A percentile compares a stretch with the other conserved stretches of the same genome.
These are phyloP conservation scores for Neocatenulostroma microsporum DNA, from an alignment of 2,329 filamentous ascomycete genomes.

Conservation along the genomic window DNA sequence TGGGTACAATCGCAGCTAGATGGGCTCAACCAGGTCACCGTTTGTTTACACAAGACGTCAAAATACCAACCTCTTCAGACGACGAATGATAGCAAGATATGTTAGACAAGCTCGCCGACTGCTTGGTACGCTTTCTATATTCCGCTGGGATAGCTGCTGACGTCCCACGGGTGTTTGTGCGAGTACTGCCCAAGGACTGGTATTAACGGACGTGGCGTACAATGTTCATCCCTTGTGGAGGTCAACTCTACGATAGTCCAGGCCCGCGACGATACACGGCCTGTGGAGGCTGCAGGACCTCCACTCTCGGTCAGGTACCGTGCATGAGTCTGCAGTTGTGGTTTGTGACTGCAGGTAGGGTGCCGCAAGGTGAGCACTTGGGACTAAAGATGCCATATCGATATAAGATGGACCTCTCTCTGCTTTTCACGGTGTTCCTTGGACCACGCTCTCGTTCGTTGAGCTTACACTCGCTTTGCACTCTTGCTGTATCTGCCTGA, in stretches of 20 bases:
- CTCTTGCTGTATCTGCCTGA: constrained; percentile 1
- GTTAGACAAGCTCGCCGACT: background rate
- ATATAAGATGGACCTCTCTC: constrained; percentile 5
- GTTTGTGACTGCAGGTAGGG: constrained; percentile 7
- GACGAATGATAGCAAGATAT: background rate
- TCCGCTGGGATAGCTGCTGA: background rate
- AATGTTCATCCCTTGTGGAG: constrained; percentile 13
- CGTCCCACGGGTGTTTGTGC: constrained; percentile 1
- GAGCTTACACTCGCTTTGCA: constrained; percentile 8
- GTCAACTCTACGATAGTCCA: background rate
- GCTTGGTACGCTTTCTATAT: background rate
- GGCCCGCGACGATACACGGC: constrained; percentile 6
- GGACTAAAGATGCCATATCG: constrained; percentile 1
- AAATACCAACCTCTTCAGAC: background rate
- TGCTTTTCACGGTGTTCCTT: constrained; percentile 1
- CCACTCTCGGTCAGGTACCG: constrained; percentile 11
- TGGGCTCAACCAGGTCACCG: constrained; percentile 3
- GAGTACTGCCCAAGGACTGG: constrained; percentile 1
- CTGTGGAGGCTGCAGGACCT: constrained; percentile 9
- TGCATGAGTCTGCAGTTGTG: constrained; percentile 8
- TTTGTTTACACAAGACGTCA: constrained; percentile 1
- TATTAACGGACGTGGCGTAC: constrained; percentile 5
- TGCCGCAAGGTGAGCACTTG: constrained; percentile 9
- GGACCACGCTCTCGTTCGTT: constrained; percentile 10
- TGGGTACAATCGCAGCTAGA: constrained; percentile 7